Base-by-base conservation (phyloP, 495 filamentous ascomycete genomes). In the Penicillium chermesinum region DNA sequence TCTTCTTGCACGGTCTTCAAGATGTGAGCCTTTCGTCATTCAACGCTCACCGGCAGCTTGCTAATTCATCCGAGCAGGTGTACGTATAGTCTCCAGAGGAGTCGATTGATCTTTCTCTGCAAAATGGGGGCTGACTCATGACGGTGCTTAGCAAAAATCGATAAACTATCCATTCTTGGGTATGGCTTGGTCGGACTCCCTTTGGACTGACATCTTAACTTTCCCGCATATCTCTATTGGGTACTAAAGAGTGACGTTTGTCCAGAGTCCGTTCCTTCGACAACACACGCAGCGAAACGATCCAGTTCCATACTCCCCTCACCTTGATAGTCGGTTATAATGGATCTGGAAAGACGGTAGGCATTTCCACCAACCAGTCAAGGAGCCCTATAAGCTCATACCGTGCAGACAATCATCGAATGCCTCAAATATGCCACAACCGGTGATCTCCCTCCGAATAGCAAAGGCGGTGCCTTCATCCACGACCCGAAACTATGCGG, bases 351-450 rank as follows among this genome's bases (percentile, higher is more conserved):
- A 98, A 98, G 71, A 98, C 93, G 38, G 79, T 82, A 67, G 16
- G 71, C 57, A 14, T 12, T 14, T 25, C 33, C 6, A 43, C 14
- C 14, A 38, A 15, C 18, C 32, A 36, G n/a, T 33, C 41, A 3
- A 15, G 3, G 15, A 41, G 19, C 9, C 2, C 14, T 12, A 16
- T 2, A 42, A 19, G 32, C 58, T 63, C 15, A 63, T 50, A 36
- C 2, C 7, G 13, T 41, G 8, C 53, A 85, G 80, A 97, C 94
- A 38, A 95, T 98, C 64, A 97, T 98, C 69, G 93, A 98, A 65
- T 96, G 93, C 62, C 89, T 98, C 56, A 96, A 96, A 63, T 98
- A 95, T 85, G 91, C 86, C 37, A 96, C 94, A 25, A 96, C 90
- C 10, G 93, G 93, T 42, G 86, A 95, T 50, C 77, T 95, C 2